Evolutionary conservation across 2,329 filamentous ascomycete species (phyloP), one percentile per base, ranked within the genome.

Genomic region (Trematosphaeria pertusa): DNA sequence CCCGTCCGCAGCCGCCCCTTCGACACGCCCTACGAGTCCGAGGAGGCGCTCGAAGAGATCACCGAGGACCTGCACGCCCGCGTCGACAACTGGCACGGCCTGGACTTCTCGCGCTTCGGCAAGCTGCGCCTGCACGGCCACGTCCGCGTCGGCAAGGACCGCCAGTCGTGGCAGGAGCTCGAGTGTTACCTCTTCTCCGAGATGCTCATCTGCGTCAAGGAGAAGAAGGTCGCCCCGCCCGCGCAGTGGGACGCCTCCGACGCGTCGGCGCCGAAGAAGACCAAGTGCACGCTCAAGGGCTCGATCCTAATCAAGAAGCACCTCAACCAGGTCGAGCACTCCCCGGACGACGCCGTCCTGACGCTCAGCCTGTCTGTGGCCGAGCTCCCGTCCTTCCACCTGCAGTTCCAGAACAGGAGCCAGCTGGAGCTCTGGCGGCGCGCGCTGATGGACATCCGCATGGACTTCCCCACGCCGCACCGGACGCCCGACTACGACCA

Each of bases 191-290:
- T 99, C 21, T 99, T 99, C 67, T 90, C 88, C 4, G 94, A 99
- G 75, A 99, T 99, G 94, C 87, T 99, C 62, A 99, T 99, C 56
- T 99, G 94, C 67, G 91, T 99, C 51, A 99, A 97, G 74, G 94
- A 97, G 75, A 97, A 97, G 82, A 96, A 92, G 75, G 73, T 80
- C 7, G 58, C 78, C 30, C 69, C 62, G 51, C 78, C 81, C 30
- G 81, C 84, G 40, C 84, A 89, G 56, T 92, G 89, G 82, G 87
- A 83, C n/a, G 77, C 77, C 18, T 60, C 73, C 1, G 73, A 74
- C 14, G 76, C 78, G 12, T 77, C 78, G 1, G 81, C 55, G 3
- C 43, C 80, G 17, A 92, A 87, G 69, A 78, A 82, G 8, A 85
- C 85, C 3, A 85, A 89, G 54, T 97, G 88, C 77, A 96, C 92